Evolutionary conservation across 108 stramenopile genomes (phyloP).

Genomic region (Tribonema minus): DNA sequence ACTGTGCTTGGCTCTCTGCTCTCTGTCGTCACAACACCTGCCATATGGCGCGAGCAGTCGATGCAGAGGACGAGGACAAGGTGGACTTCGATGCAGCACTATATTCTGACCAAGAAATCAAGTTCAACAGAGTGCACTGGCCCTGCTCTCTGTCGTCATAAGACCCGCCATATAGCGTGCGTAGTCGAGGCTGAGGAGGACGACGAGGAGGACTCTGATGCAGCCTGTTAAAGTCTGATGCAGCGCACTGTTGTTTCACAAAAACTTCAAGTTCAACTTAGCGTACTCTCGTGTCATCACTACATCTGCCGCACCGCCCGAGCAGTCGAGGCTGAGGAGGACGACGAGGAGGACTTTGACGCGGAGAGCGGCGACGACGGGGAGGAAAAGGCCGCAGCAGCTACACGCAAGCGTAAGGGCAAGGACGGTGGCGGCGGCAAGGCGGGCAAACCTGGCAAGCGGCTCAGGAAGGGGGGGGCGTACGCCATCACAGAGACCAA

Average conservation of each 20-base stretch:
- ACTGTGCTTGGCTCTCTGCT: background rate
- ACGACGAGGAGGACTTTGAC: background rate
- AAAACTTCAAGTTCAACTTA: background rate
- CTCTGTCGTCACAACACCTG: background rate
- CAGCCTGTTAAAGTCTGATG: background rate
- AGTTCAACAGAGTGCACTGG: background rate
- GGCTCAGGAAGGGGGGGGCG: background rate
- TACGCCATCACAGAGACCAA: slow-evolving; percentile 7
- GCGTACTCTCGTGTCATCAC: too few relatives aligned
- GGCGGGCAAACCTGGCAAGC: background rate
- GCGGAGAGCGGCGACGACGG: slow-evolving; percentile 6
- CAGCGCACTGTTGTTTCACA: background rate
- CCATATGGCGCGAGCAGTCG: background rate
- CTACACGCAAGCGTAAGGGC: background rate
- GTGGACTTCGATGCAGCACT: background rate
- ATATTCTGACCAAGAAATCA: background rate
- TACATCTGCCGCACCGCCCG: background rate
- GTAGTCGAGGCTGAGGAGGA: background rate
- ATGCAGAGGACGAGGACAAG: background rate
- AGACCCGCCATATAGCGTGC: background rate
- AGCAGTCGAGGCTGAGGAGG: background rate
- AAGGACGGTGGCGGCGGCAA: background rate
- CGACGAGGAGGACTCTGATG: background rate
- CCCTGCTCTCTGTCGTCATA: background rate
- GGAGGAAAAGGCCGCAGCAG: background rate